These are phyloP conservation scores for Coemansia sp. DNA, from an alignment of 192 early-diverging fungal genomes.

Conservation along the genomic window DNA sequence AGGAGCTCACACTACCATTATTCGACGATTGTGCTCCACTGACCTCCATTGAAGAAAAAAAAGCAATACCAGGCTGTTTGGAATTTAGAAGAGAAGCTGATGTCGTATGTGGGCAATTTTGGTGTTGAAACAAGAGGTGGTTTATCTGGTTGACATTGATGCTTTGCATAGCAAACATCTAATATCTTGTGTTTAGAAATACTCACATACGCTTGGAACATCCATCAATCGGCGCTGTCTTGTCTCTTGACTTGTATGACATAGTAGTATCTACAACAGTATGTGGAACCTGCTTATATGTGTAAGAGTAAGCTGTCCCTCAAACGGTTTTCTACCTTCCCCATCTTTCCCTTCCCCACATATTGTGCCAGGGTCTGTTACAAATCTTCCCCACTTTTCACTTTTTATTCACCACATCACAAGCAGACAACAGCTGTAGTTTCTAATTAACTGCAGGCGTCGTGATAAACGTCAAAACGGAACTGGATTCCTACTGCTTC, in stretches of 20 bases:
- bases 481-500: not conserved
- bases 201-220: constrained; percentile 21
- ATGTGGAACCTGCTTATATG: constrained; percentile 14
- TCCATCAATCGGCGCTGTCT: constrained; percentile 1
- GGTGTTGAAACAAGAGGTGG: constrained; percentile 8
- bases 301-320: not conserved
- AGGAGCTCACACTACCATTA: constrained; percentile 6
- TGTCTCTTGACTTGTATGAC: constrained; percentile 25
- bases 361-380: not conserved
- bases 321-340: not conserved
- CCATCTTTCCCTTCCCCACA: not conserved
- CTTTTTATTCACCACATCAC: not conserved
- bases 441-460: too few relatives aligned
- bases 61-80: not conserved
- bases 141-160: not conserved
- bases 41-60: not conserved
- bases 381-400: not conserved
- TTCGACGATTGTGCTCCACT: not conserved
- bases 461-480: not conserved
- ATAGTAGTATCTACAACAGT: constrained; percentile 32
- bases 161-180: not conserved
- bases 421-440: not conserved
- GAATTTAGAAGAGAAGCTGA: not conserved
- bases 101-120: not conserved
- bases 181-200: constrained; percentile 3